phyloP scores from a whole-genome alignment of 805 yeast species.

The Suhomyces kilbournensis region DNA sequence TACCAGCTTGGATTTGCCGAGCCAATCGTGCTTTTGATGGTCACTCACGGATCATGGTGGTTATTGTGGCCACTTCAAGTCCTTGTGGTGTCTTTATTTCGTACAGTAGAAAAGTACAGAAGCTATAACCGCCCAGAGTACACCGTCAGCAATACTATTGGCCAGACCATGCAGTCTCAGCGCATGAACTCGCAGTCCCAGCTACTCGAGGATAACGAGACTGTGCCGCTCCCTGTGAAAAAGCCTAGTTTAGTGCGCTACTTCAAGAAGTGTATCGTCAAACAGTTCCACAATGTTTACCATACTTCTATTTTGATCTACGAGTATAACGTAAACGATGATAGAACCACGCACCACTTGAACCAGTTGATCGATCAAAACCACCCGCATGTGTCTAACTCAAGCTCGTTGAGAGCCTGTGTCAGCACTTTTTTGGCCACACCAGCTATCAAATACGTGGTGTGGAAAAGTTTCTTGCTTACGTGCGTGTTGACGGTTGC shows the following conservation, averaged over 20 bases:
- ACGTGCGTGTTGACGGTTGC: conserved; percentile 66
- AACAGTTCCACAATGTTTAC: conserved; percentile 43
- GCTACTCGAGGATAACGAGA: conserved; percentile 18
- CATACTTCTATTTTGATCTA: conserved; percentile 43
- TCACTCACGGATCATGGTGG: conserved; percentile 82
- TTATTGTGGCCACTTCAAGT: conserved; percentile 70
- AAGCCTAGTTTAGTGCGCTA: conserved; percentile 19
- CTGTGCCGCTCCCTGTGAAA: conserved; percentile 8
- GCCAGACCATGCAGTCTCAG: conserved; percentile 22
- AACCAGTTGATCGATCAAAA: conserved; percentile 34
- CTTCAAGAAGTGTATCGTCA: conserved; percentile 36
- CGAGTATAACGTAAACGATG: conserved; percentile 38
- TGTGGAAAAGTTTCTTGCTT: conserved; percentile 41
- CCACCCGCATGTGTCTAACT: conserved; percentile 30
- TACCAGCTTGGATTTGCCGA: conserved; percentile 59
- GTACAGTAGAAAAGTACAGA: conserved; percentile 33
- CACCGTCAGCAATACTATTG: conserved; percentile 21
- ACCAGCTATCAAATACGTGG: conserved; percentile 49
- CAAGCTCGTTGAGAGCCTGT: conserved; percentile 32
- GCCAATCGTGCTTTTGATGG: conserved; percentile 61
- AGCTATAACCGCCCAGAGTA: conserved; percentile 9
- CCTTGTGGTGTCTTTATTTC: conserved; percentile 43
- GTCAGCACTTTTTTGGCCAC: conserved; percentile 36
- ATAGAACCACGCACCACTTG: conserved; percentile 30
- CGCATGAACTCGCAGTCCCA: conserved; percentile 29